Base-by-base conservation (phyloP, 2,329 filamentous ascomycete genomes). In the Claviceps spartinae region DNA sequence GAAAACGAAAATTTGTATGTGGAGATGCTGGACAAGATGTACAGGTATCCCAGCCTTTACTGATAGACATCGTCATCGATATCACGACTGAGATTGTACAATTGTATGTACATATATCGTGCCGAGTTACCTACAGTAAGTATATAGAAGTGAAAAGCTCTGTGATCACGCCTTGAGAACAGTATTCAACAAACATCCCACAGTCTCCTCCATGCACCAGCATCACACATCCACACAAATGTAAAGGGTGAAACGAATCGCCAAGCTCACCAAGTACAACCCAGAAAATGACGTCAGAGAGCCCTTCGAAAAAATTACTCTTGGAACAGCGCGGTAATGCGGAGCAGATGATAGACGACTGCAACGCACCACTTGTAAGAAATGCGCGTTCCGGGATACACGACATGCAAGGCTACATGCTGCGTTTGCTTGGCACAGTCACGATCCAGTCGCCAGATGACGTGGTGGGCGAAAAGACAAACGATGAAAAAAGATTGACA, bases 211-310 rank as follows among this genome's bases (percentile, higher is more conserved):
- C 30, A 34, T 34, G 30, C 30, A 34, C 9, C 30, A 34, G 30
- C 9, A 34, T 34, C 30, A 34, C 30, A 11, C 9, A 34, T 34
- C 9, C 30, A 34, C 30, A 34, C 30, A 34, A 34, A 74, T 81
- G 78, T 82, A 60, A 72, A 73, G 77, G 74, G 77, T 75, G 73
- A 79, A 82, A 82, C 78, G 78, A 82, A 76, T 73, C 69, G 71
- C 75, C 75, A 67, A 65, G 69, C 72, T 72, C 73, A 80, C 61
- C 53, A 59, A 60, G 55, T 54, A 56, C 47, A 56, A 51, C 24
- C 9, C 48, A 50, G 42, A 53, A 54, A 47, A 59, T 66, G 74
- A 74, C 72, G 70, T 81, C 79, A 83, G 79, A 83, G 77, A 77
- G 73, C 76, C 76, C 78, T 72, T 67, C 48, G 11, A n/a, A 43